Base-by-base conservation (phyloP, 176 grass and related monocot genomes). In the Oryza glaberrima region DNA sequence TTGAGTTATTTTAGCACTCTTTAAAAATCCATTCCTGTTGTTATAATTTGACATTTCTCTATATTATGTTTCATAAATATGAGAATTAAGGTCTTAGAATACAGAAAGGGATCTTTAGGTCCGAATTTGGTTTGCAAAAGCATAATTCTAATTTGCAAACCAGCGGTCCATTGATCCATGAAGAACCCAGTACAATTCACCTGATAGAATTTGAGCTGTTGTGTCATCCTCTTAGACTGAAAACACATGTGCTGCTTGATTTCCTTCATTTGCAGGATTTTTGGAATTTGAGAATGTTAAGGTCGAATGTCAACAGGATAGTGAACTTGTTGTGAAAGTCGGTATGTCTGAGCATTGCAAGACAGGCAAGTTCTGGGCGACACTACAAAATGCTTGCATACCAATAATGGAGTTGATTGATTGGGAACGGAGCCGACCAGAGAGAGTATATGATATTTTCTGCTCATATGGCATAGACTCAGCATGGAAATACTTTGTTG, bases 371-470 rank as follows among this genome's bases (percentile, higher is more conserved):
- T 93, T 94, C 43, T 98, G 96, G 93, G 67, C 43, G 56, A 80
- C 83, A 77, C 43, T 98, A 46, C 93, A 95, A 88, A 87, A 86
- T 92, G 91, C 91, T 84, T 98, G 96, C 75, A 80, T 93, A 66
- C 91, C 88, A 69, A 77, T 98, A 83, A 87, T 94, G 86, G 87
- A 90, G 51, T 88, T 95, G 65, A 98, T 98, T 81, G 91, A 98
- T 82, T 98, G 96, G 96, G 77, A 93, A 49, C 73, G 72, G n/a
- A 95, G 93, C 74, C 83, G 48, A 32, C 96, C 96, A 51, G 72
- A 86, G 47, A 85, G 79, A 15, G 72, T 86, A 54, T 73, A 87
- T 82, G 91, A 95, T 78, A 88, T 87, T 89, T 98, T 86, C 75
- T 91, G 73, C 41, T 80, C 84, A 76, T 93, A 92, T 90, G 96